Base-by-base conservation (phyloP, 805 yeast species). In the Lipomyces sp. region DNA sequence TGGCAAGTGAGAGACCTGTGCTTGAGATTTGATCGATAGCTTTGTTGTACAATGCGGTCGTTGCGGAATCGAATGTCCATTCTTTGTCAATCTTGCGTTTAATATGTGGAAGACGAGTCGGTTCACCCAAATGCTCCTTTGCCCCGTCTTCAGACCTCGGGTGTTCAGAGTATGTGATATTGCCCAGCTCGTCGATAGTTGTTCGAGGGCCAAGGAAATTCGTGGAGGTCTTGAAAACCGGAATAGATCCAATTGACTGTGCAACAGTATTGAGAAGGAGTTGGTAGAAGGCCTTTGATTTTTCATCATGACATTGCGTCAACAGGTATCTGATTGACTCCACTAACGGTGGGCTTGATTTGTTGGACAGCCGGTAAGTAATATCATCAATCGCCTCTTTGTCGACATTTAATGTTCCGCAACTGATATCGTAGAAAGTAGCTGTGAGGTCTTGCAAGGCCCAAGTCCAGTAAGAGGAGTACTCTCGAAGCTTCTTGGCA, bases 401-500 rank as follows among this genome's bases (percentile, higher is more conserved):
- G 72, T 95, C 89, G 68, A 90, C 87, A 68, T 92, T 86, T 70
- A 89, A 84, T 71, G 90, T 88, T 78, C 98, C 99, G 79, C 94
- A 95, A 73, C 95, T 92, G 75, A 94, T 92, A 80, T 94, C 97
- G 77, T 86, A 94, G 81, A 90, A 95, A 90, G 95, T 88, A 59
- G 92, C 86, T 73, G 95, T 82, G 69, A 94, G 89, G 78, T 94
- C 97, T 83, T 94, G 99, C 80, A 97, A 90, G 58, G 98, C 97
- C 99, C 99, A 94, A 80, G 95, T 95, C 99, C 99, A 94, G 80
- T 92, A 92, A 33, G 97, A 92, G 80, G 95, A 98, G 79, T 94
- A 94, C 63, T 89, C 87, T 83, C 99, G 90, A 39, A 98, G 96
- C 83, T 95, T 94, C 80, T 90, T 84, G 71, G 93, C 84, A 39